These are phyloP conservation scores for Arthrocladium fulminans DNA, from an alignment of 2,329 filamentous ascomycete genomes.

Conservation along the genomic window DNA sequence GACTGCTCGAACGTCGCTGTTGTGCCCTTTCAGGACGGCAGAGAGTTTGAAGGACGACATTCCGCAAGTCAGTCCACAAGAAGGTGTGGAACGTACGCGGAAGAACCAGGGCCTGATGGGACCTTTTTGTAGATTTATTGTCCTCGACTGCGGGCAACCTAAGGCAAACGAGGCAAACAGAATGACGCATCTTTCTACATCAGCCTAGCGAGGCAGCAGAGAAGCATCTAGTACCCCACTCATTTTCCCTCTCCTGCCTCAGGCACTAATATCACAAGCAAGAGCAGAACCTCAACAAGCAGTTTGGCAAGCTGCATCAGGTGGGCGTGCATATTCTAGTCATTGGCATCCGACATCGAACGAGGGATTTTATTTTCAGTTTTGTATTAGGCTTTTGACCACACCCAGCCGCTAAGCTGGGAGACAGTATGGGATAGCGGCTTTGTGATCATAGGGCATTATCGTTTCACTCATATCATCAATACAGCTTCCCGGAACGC, in stretches of 20 bases:
- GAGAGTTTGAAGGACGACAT: constrained; percentile 59
- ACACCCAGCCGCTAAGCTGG: too few species aligned
- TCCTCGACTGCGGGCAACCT: background rate
- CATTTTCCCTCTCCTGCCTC: too few species aligned
- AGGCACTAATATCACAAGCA: too few species aligned
- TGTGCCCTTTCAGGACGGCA: constrained; percentile 77
- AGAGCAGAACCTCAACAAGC: too few species aligned
- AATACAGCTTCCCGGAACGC: background rate
- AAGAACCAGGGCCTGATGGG: background rate
- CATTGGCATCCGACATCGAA: too few species aligned
- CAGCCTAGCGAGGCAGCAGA: background rate
- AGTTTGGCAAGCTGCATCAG: too few species aligned
- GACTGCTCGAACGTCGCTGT: constrained; percentile 87
- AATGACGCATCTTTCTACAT: background rate
- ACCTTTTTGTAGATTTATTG: background rate
- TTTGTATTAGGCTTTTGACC: too few species aligned
- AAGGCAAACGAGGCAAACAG: constrained; percentile 2
- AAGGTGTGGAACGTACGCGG: background rate
- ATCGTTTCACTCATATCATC: constrained; percentile 6
- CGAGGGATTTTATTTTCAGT: too few species aligned
- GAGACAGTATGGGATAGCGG: too few species aligned
- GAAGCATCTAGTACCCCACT: too few species aligned
- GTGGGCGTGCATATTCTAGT: too few species aligned
- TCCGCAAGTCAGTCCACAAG: background rate
- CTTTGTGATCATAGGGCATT: constrained; percentile 2